These are phyloP conservation scores for Spatholobus suberectus DNA, from an alignment of 306 rosid genomes.

Conservation along the genomic window DNA sequence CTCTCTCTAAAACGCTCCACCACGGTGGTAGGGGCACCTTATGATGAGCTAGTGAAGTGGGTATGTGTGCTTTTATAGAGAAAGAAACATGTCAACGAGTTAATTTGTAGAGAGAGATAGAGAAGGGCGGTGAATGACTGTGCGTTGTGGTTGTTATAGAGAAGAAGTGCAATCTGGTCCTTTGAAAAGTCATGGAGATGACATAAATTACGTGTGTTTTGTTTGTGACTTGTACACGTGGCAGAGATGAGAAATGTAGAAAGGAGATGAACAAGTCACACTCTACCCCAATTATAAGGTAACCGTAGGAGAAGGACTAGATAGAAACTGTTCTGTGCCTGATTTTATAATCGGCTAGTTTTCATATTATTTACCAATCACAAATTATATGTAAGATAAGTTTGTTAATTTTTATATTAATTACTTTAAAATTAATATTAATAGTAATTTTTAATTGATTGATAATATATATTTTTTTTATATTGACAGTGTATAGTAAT, in stretches of 20 bases:
- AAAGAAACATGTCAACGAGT: constrained; percentile 12
- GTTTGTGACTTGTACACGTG: constrained; percentile 5
- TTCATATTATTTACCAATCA: no score
- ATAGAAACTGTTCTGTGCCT: neutral
- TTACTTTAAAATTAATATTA: no score
- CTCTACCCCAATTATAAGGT: neutral
- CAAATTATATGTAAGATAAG: no score
- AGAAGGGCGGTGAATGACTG: constrained; percentile 47
- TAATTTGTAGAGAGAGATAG: constrained; percentile 41
- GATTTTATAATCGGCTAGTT: neutral
- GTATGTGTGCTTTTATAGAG: constrained; percentile 37
- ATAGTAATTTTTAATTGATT: no score
- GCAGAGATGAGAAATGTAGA: neutral
- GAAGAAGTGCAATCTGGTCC: neutral
- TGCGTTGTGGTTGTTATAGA: constrained; percentile 39
- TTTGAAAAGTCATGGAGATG: constrained; percentile 48
- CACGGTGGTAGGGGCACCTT: neutral
- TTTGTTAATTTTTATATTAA: no score
- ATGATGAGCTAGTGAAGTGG: constrained; percentile 41
- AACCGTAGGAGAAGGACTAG: neutral
- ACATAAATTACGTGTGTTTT: constrained; percentile 26
- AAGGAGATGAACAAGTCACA: constrained; percentile 2
- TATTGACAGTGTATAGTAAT: no score
- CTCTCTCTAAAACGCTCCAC: neutral
- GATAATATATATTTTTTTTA: no score